Conservation (phyloP, 2,329 filamentous ascomycete species). For the Sclerotinia spermophila region DNA sequence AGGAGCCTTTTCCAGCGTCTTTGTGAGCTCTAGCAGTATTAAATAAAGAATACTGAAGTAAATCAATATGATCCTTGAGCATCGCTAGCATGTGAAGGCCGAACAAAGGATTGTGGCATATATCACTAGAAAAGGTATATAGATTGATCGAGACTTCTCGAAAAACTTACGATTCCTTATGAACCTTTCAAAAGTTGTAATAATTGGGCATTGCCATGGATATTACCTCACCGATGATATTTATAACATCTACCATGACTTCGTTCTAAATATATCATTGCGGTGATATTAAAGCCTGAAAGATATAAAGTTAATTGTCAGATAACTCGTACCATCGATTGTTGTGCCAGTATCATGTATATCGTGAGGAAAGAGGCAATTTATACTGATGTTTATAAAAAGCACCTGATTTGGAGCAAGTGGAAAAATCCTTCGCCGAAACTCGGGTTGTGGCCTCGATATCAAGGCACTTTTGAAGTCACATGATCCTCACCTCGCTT, state of each 20-base stretch:
- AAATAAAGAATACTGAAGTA: slow-evolving; percentile 6
- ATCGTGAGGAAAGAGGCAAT: neutral
- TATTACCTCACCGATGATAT: neutral
- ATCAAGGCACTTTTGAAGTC: neutral
- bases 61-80: neutral
- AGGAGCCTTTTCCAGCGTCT: neutral
- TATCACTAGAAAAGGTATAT: neutral
- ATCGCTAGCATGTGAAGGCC: neutral
- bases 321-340: neutral
- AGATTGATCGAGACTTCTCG: slow-evolving; percentile 1
- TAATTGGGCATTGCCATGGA: neutral
- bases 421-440: slow-evolving; percentile 10
- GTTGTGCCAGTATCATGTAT: neutral
- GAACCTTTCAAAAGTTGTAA: neutral
- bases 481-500: slow-evolving; percentile 20
- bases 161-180: neutral
- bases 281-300: neutral
- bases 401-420: neutral
- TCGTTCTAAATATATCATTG: neutral
- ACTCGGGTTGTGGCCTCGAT: neutral
- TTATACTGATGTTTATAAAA: neutral
- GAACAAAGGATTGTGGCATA: neutral
- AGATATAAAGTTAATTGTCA: neutral
- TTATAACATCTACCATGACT: neutral
- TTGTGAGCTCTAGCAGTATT: neutral